Conservation (phyloP, 2,329 filamentous ascomycete genomes). For the Madurella fahalii region DNA sequence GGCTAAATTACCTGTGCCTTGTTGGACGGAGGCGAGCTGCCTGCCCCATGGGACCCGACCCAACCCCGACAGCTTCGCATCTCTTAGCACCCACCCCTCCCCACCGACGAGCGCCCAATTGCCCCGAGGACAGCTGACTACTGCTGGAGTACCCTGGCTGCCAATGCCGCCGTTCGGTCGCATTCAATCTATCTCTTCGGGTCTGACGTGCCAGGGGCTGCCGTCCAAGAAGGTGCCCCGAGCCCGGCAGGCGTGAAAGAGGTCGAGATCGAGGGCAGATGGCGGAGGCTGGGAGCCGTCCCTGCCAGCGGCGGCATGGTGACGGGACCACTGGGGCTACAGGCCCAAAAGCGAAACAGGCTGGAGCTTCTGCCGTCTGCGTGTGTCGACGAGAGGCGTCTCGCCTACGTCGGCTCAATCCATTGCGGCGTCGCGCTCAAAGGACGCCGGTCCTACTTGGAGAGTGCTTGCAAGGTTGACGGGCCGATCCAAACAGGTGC, state of each 20-base stretch:
- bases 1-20: constrained; percentile 26
- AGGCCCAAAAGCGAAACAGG: background rate
- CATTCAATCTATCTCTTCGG: constrained; percentile 18
- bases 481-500: background rate
- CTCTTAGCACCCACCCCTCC: constrained; percentile 11
- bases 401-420: constrained; percentile 19
- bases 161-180: constrained; percentile 8
- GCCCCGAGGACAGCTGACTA: background rate
- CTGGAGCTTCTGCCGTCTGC: background rate
- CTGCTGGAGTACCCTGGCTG: background rate
- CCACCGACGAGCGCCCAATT: background rate
- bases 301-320: background rate
- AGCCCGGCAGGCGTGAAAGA: background rate
- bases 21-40: constrained; percentile 18
- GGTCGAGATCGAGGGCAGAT: background rate
- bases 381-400: constrained; percentile 4
- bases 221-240: background rate
- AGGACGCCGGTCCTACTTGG: constrained; percentile 1
- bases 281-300: background rate
- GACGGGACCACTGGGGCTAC: background rate
- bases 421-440: constrained; percentile 9
- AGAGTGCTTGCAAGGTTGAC: constrained; percentile 3
- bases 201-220: constrained; percentile 6
- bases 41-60: constrained; percentile 11
- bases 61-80: constrained; percentile 9